phyloP scores from a whole-genome alignment of 805 yeast species.

The Candida odintsovae region DNA sequence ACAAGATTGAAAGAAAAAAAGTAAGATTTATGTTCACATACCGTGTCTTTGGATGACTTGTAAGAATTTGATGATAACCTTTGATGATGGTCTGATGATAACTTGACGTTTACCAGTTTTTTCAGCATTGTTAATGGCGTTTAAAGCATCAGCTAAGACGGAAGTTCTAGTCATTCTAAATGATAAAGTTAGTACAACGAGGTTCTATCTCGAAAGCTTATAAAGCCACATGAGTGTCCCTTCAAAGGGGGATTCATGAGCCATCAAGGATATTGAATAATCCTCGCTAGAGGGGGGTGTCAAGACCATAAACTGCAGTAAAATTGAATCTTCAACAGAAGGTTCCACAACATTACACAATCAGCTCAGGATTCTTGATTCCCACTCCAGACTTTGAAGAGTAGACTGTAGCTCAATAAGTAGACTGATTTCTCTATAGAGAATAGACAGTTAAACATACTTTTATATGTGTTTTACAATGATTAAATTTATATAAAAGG shows the following conservation, averaged over 20 bases:
- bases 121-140: slow-evolving; percentile 98
- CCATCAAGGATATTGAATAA: slow-evolving; percentile 14
- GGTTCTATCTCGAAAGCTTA: not conserved
- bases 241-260: slow-evolving; percentile 37
- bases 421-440: not conserved
- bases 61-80: slow-evolving; percentile 94
- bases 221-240: slow-evolving; percentile 45
- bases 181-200: slow-evolving; percentile 9
- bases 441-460: slow-evolving; percentile 1
- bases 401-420: slow-evolving; percentile 16
- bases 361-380: slow-evolving; percentile 23
- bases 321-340: slow-evolving; percentile 18
- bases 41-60: slow-evolving; percentile 97
- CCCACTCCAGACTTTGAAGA: slow-evolving; percentile 27
- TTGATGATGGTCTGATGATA: slow-evolving; percentile 94
- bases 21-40: no score
- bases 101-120: slow-evolving; percentile 99
- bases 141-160: slow-evolving; percentile 96
- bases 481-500: no score
- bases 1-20: not conserved
- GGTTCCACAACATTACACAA: slow-evolving; percentile 5
- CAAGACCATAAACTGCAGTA: slow-evolving; percentile 19
- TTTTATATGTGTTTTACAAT: not conserved
- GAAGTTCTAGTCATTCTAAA: slow-evolving; percentile 89
- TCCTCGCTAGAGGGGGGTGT: slow-evolving; percentile 24